phyloP scores from a whole-genome alignment of 768 basidiomycete species.

The Phlebiopsis flavidoalba region DNA sequence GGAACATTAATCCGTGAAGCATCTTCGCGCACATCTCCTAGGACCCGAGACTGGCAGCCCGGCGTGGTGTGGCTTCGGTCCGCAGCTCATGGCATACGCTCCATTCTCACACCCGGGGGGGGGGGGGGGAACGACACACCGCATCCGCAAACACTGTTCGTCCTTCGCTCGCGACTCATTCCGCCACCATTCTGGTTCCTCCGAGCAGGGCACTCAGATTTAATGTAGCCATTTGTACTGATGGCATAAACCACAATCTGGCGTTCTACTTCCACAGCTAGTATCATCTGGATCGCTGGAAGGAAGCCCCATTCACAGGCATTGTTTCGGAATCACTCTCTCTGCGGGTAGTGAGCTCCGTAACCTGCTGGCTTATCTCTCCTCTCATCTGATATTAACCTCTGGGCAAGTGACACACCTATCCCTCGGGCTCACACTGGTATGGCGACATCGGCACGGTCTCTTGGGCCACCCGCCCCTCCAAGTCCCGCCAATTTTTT shows the following conservation, averaged over 20 bases:
- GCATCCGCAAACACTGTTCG: background rate
- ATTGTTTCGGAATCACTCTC: constrained; percentile 20
- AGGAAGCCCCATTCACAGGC: constrained; percentile 18
- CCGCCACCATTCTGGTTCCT: constrained; percentile 10
- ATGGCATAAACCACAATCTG: constrained; percentile 17
- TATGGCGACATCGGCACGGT: constrained; percentile 6
- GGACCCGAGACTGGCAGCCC: background rate
- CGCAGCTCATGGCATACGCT: background rate
- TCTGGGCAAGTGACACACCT: constrained; percentile 4
- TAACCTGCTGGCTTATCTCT: constrained; percentile 20
- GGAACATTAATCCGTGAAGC: background rate
- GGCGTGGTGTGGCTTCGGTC: background rate
- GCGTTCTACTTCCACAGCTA: constrained; percentile 22
- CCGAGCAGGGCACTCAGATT: constrained; percentile 19
- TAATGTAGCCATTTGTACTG: constrained; percentile 22
- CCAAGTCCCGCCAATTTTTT: background rate
- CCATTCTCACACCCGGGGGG: background rate
- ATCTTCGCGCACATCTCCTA: background rate
- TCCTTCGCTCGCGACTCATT: constrained; percentile 4
- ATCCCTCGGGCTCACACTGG: background rate
- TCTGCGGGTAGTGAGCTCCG: constrained; percentile 18
- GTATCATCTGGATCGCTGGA: constrained; percentile 24
- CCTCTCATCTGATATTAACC: constrained; percentile 22
- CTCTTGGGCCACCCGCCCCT: background rate
- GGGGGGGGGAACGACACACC: too few relatives aligned